Base-by-base conservation (phyloP, 768 basidiomycete species). In the Floccularia luteovirens region DNA sequence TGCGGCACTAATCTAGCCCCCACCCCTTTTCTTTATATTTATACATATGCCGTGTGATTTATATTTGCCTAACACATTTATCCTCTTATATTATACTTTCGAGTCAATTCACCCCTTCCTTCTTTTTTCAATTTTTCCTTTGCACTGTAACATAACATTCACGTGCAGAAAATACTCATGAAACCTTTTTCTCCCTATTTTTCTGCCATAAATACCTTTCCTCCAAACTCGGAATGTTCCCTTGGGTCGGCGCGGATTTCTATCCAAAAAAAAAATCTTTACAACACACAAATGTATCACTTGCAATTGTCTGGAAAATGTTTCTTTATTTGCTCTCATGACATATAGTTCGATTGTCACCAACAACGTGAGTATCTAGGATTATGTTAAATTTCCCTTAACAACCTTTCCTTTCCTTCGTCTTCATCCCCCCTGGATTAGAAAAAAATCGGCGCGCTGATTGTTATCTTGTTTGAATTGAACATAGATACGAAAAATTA, bases 281-380 rank as follows among this genome's bases (percentile, higher is more conserved):
- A 10, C 14, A 41, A 41, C 27, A 41, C 22, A 5, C 31, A 22
- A 4, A 12, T 36, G n/a, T 16, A 11, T 12, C 23, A n/a, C n/a
- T n/a, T n/a, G n/a, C n/a, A n/a, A n/a, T n/a, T n/a, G n/a, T n/a
- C n/a, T n/a, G n/a, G n/a, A n/a, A n/a, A n/a, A n/a, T n/a, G n/a
- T n/a, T 22, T 6, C 32, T 33, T 14, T 24, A 34, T 38, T 41
- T 21, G 27, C 34, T 24, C 21, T 47, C 17, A 17, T 25, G 39
- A 21, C 36, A 14, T 41, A 49, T 56, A 82, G 81, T 57, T 66
- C 79, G 41, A 74, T 82, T 48, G 74, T 83, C 50, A 81, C 74
- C 69, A 78, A 72, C 51, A 82, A 81, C 45, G 81, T 83, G 62
- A 66, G 81, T n/a, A n/a, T n/a, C n/a, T 79, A 20, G 19, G 36